Evolutionary conservation across 2,329 filamentous ascomycete genomes (phyloP).

Genomic region (Verticillium zaregamsianum): DNA sequence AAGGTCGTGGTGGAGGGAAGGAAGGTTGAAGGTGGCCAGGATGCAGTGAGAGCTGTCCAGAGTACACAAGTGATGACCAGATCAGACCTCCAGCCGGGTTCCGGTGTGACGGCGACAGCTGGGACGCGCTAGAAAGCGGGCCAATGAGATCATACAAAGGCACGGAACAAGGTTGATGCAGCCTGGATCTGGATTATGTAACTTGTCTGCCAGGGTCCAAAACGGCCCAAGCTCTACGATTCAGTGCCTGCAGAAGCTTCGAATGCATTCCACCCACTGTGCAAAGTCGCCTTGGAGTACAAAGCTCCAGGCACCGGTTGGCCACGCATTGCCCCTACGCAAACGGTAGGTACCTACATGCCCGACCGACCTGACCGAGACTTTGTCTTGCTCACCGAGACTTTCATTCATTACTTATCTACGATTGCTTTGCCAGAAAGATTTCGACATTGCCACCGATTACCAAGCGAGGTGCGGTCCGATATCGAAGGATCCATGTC

Average conservation of each 20-base stretch:
- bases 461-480: not conserved
- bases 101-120: slow-evolving; percentile 8
- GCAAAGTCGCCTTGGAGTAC: not conserved
- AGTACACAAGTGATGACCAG: slow-evolving; percentile 4
- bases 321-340: not conserved
- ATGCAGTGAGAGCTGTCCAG: slow-evolving; percentile 7
- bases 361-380: not conserved
- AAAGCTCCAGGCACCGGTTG: not conserved
- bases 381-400: too few relatives aligned
- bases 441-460: not conserved
- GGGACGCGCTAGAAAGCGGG: slow-evolving; percentile 5
- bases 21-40: slow-evolving; percentile 8
- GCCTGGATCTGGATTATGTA: slow-evolving; percentile 10
- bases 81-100: not conserved
- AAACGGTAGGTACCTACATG: not conserved
- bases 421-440: not conserved
- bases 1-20: slow-evolving; percentile 3
- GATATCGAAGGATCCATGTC: not conserved
- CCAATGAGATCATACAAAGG: slow-evolving; percentile 16
- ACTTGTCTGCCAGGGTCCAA: slow-evolving; percentile 2
- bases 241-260: slow-evolving; percentile 6
- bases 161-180: slow-evolving; percentile 15
- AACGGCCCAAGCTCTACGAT: slow-evolving; percentile 13
- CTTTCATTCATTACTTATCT: too few relatives aligned
- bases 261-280: not conserved